These are phyloP conservation scores for Lentinus brumalis DNA, from an alignment of 768 basidiomycete species.

Conservation along the genomic window DNA sequence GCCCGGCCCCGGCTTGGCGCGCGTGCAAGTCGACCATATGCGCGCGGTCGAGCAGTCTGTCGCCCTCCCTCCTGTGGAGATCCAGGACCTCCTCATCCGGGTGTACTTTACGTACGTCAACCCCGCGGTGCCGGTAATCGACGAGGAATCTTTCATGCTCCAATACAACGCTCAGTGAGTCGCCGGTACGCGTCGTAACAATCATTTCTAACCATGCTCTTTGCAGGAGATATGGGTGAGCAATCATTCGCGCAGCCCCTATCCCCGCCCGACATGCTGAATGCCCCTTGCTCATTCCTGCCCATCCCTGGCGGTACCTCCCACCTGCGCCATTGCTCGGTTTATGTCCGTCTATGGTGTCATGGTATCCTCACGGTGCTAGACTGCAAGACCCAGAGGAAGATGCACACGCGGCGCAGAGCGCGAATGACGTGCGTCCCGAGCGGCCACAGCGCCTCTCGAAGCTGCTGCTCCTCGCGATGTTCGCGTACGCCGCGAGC, in stretches of 20 bases:
- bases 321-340: too few species aligned
- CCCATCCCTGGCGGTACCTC: too few species aligned
- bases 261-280: too few species aligned
- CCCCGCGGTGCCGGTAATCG: constrained; percentile 77
- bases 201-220: neutral
- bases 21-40: neutral
- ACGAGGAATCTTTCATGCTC: constrained; percentile 66
- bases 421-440: constrained; percentile 16
- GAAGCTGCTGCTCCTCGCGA: constrained; percentile 71
- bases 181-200: neutral
- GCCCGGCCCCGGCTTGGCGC: constrained; percentile 52
- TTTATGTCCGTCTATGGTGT: too few species aligned
- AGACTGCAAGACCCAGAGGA: neutral
- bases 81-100: constrained; percentile 70
- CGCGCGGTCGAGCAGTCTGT: constrained; percentile 31
- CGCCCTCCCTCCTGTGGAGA: constrained; percentile 59
- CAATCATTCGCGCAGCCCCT: neutral
- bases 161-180: constrained; percentile 44
- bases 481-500: constrained; percentile 80
- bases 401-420: neutral
- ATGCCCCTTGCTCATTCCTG: too few species aligned
- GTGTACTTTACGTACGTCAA: constrained; percentile 85
- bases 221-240: constrained; percentile 6
- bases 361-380: neutral
- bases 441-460: constrained; percentile 62